Evolutionary conservation across 257 asterid species (phyloP), one percentile per base, ranked within the genome.

Genomic region (Vinca minor): DNA sequence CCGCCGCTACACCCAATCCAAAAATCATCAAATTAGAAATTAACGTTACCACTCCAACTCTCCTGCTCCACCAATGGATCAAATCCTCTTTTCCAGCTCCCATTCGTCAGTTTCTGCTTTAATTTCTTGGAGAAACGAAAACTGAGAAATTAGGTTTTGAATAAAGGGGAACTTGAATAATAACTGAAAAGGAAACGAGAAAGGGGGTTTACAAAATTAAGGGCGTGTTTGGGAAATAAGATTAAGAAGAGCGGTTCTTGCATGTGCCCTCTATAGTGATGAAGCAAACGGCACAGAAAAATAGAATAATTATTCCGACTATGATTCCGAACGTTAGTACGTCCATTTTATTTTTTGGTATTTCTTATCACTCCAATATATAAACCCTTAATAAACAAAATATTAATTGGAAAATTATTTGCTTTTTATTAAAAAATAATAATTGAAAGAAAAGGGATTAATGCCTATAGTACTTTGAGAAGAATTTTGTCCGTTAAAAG

Each of bases 241-340:
- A 56, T 65, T 63, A 66, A 64, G 81, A 66, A 64, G 81, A 60
- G 66, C 90, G 80, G 72, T 74, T 77, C 64, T 80, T 85, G 91
- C 96, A 89, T 64, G 95, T 89, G 68, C 95, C 96, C 62, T 89
- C 96, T 46, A 92, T 71, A 47, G 96, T 65, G 60, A 89, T 85
- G 74, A 85, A 42, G 71, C 95, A 86, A 72, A 92, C 89, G 49
- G 76, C 83, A 75, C 89, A 78, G 59, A 92, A 76, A 70, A 92
- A 92, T 47, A 92, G 93, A 66, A 89, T 23, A 45, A 87, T 89
- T 35, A 92, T 78, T 53, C 96, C 96, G 54, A 89, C 86, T 70
- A 92, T 89, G n/a, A 92, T 74, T 41, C 96, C 98, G 64, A 92
- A 92, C 47, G 91, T 81, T 49, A 89, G 65, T 10, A 83, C 85